Conservation (phyloP, 106 monocot species). For the Dendrobium huoshanense region DNA sequence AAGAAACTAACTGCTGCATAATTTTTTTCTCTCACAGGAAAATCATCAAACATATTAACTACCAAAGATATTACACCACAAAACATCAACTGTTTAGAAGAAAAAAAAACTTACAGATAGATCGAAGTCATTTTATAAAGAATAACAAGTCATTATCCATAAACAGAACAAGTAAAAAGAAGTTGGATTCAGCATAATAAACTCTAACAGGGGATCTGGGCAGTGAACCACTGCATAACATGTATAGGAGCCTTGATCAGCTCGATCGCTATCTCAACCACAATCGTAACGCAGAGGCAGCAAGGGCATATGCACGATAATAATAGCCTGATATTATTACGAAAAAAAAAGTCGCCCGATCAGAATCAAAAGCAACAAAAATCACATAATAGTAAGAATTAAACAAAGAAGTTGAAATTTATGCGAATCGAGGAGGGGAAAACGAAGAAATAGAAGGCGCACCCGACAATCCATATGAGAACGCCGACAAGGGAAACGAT, state of each 20-base stretch:
- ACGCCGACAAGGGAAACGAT: slow-evolving; percentile 64
- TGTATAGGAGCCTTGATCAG: slow-evolving; percentile 92
- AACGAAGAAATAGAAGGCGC: neutral
- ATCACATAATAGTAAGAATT: neutral
- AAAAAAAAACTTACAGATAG: neutral
- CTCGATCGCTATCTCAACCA: slow-evolving; percentile 89
- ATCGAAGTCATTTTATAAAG: neutral
- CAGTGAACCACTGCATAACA: slow-evolving; percentile 92
- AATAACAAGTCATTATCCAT: neutral
- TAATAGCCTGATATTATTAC: slow-evolving; percentile 34
- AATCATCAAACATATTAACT: slow-evolving; percentile 3
- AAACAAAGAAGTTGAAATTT: neutral
- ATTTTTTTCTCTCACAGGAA: neutral
- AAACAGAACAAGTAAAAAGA: neutral
- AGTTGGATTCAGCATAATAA: neutral
- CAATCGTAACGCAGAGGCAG: slow-evolving; percentile 88
- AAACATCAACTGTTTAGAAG: neutral
- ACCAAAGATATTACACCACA: neutral
- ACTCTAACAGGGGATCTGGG: slow-evolving; percentile 52
- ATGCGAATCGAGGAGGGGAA: neutral
- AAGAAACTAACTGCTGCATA: neutral
- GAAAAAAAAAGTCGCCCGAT: neutral
- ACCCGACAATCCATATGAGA: slow-evolving; percentile 51
- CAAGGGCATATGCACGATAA: slow-evolving; percentile 96
- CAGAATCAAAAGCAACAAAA: neutral